These are phyloP conservation scores for Chenopodium album DNA, from an alignment of 148 eudicot species.

Conservation along the genomic window DNA sequence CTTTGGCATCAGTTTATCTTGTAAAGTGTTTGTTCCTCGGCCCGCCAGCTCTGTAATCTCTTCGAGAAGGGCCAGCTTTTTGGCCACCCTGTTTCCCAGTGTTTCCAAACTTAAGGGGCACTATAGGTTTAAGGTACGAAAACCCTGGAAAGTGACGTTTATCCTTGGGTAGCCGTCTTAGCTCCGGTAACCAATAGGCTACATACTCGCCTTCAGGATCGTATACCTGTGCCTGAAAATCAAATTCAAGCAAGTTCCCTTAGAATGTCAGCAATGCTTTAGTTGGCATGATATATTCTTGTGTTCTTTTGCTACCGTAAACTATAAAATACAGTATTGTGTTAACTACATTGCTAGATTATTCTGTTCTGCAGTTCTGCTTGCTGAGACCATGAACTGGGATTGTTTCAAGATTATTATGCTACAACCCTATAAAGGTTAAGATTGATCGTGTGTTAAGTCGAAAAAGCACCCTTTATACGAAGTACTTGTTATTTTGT, in stretches of 20 bases:
- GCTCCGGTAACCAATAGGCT: slow-evolving; percentile 83
- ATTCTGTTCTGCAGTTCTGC: not conserved
- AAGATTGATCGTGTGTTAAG: not conserved
- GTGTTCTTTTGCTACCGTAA: not conserved
- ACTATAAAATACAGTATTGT: not conserved
- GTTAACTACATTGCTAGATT: not conserved
- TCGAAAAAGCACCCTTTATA: not conserved
- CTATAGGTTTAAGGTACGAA: slow-evolving; percentile 61
- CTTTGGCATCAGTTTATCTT: not conserved
- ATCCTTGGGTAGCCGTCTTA: slow-evolving; percentile 59
- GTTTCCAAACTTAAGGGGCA: slow-evolving; percentile 58
- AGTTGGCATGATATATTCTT: not conserved
- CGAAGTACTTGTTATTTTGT: not conserved
- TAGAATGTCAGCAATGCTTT: not conserved
- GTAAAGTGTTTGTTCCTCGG: slow-evolving; percentile 7
- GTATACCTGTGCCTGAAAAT: slow-evolving; percentile 67
- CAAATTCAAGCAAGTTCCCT: not conserved
- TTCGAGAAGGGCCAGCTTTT: slow-evolving; percentile 9
- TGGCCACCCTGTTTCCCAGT: slow-evolving; percentile 26
- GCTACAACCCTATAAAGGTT: no score
- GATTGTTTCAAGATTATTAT: not conserved
- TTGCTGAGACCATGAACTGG: not conserved
- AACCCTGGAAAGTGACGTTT: slow-evolving; percentile 74
- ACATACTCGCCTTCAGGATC: slow-evolving; percentile 87
- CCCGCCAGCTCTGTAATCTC: slow-evolving; percentile 4